Evolutionary conservation across 2,329 filamentous ascomycete genomes (phyloP), one percentile per base, ranked within the genome.

Genomic region (Penicillium hordei): DNA sequence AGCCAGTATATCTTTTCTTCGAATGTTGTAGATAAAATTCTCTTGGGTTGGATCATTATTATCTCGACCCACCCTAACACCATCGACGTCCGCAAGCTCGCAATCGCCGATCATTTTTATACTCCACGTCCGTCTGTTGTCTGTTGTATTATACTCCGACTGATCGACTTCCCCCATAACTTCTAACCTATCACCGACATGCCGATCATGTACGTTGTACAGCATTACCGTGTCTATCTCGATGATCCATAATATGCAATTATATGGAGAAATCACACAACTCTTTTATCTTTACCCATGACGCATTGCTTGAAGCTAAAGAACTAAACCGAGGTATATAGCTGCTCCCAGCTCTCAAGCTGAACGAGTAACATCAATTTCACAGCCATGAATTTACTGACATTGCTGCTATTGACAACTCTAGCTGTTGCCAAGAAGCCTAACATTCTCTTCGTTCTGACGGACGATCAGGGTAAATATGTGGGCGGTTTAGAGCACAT

Each of bases 241-340:
- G 25, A 49, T 38, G 48, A 63, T 61, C 57, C 43, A 25, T 55
- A 58, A 58, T 60, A 27, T 46, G 63, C 58, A 58, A 65, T 66
- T 36, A 36, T 52, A 58, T 56, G 58, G 65, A 59, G 55, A 59
- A 51, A 66, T 67, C 62, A 67, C 45, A 57, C 31, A 19, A 5
- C n/a, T n/a, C 23, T 1, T 23, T 42, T 43, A 15, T 9, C 25
- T 23, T 19, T 9, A 17, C 3, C 19, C 23, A 60, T 46, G 48
- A 60, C 38, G 48, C 51, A 48, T 39, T 45, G 10, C n/a, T 23
- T 48, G 9, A 39, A 25, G 25, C 39, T 13, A 12, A 49, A 33
- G 23, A 36, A 3, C 19, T 19, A 29, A 45, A 31, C n/a, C n/a
- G 15, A 17, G 29, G 23, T 59, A 59, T 57, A 59, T 50, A 57